Evolutionary conservation across 768 basidiomycete genomes (phyloP), one percentile per base, ranked within the genome.

Genomic region (Agrocybe praecox): DNA sequence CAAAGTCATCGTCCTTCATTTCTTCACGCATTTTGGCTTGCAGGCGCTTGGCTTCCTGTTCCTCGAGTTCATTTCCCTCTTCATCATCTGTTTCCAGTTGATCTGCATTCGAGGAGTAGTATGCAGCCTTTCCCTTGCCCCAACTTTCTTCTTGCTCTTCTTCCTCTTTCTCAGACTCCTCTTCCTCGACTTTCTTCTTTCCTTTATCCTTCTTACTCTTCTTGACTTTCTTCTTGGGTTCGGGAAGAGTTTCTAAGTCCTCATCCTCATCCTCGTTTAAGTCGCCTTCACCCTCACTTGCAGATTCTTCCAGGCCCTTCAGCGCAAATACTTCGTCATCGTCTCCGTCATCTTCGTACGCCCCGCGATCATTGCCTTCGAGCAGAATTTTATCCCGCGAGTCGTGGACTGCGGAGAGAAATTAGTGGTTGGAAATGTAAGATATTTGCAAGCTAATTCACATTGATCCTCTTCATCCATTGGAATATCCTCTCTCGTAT

Each of bases 21-120:
- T 72, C 80, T 61, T 92, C 88, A 29, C 89, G 80, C 21, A 83
- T 77, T 73, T 92, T 94, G 34, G 74, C 70, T 69, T 96, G 96
- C 45, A 96, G 72, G 55, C 92, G 78, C 62, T 74, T 86, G 7
- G 90, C 92, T 70, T 98, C 95, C 67, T 89, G 86, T 68, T 93
- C 92, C 66, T 98, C 94, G 49, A 96, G 74, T 61, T 90, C 89
- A 65, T 91, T 84, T 32, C 86, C 90, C 70, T 96, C 95, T 64
- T 96, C 95, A 60, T 96, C 89, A 62, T 92, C 91, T 34, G 88
- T 89, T 51, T 92, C 92, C 34, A 93, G 74, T 53, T 90, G 75
- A 33, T 80, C 88, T 29, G 90, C 92, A 69, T 93, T 94, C 4
- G 90, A 91, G 3, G 92, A 85, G 67, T 96, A 96, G 72, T 96